phyloP scores from a whole-genome alignment of 305 asterid genomes.

The Fraxinus xanthoxyloides region DNA sequence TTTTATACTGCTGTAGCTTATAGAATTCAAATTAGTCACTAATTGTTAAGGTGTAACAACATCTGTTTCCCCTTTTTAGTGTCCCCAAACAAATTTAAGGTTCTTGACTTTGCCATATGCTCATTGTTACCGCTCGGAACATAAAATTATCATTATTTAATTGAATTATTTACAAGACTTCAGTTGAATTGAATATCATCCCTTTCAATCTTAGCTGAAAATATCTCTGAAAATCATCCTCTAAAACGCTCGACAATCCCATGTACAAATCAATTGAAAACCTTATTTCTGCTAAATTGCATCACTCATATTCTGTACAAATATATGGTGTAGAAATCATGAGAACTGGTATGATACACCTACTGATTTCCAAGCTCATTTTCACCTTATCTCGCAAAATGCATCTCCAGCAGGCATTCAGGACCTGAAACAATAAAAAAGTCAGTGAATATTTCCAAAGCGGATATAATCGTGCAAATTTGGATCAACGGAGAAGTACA shows the following conservation, averaged over 20 bases:
- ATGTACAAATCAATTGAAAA: background rate
- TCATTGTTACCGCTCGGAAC: background rate
- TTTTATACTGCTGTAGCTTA: background rate
- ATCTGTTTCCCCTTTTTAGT: background rate
- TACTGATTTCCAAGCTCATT: constrained; percentile 5
- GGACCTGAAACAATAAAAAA: constrained; percentile 43
- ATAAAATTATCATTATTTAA: background rate
- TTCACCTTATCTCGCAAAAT: background rate
- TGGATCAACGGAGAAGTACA: background rate
- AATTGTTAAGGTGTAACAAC: background rate
- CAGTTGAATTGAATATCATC: background rate
- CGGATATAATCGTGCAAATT: background rate
- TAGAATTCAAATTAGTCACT: background rate
- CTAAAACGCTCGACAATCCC: background rate
- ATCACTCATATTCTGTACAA: constrained; percentile 28
- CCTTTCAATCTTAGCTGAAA: background rate
- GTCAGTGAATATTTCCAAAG: background rate
- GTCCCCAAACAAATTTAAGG: background rate
- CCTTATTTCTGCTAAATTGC: constrained; percentile 29
- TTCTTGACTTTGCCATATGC: background rate
- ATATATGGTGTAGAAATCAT: constrained; percentile 20
- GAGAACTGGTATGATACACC: constrained; percentile 15
- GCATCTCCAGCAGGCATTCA: constrained; percentile 34
- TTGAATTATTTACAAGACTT: background rate
- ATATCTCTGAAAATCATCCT: no score